Evolutionary conservation across 1,139 yeast genomes (phyloP).

Genomic region (Meyerozyma sp.): DNA sequence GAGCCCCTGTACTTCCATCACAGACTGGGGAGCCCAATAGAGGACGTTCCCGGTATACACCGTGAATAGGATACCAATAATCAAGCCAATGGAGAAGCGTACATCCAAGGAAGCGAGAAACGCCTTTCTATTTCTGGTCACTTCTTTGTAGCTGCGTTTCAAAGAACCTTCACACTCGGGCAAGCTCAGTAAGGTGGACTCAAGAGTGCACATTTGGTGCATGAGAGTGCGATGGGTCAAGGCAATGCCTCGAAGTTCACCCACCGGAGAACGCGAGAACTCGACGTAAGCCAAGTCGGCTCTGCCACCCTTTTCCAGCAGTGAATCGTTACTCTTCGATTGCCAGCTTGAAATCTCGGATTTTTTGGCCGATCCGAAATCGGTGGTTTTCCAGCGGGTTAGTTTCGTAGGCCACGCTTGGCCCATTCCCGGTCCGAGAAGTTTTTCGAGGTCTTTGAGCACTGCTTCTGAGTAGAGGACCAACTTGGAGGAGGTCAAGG

Average conservation of each 20-base stretch:
- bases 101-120: constrained; percentile 76
- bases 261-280: constrained; percentile 84
- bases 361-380: constrained; percentile 65
- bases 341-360: constrained; percentile 31
- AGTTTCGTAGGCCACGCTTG: constrained; percentile 41
- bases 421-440: constrained; percentile 32
- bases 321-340: constrained; percentile 16
- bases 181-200: constrained; percentile 60
- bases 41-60: constrained; percentile 81
- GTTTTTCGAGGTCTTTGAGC: constrained; percentile 62
- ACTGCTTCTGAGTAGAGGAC: constrained; percentile 80
- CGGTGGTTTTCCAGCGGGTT: constrained; percentile 82
- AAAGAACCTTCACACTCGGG: constrained; percentile 45
- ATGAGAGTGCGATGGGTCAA: constrained; percentile 82
- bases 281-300: constrained; percentile 87
- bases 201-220: constrained; percentile 80
- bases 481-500: constrained; percentile 69
- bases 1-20: constrained; percentile 79
- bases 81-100: constrained; percentile 82
- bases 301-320: constrained; percentile 32
- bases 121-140: constrained; percentile 26
- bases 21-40: constrained; percentile 72
- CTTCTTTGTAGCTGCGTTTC: constrained; percentile 25
- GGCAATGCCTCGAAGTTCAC: constrained; percentile 90
- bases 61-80: constrained; percentile 74